Evolutionary conservation across 345 rosid species (phyloP), one percentile per base, ranked within the genome.

Genomic region (Populus nigra): DNA sequence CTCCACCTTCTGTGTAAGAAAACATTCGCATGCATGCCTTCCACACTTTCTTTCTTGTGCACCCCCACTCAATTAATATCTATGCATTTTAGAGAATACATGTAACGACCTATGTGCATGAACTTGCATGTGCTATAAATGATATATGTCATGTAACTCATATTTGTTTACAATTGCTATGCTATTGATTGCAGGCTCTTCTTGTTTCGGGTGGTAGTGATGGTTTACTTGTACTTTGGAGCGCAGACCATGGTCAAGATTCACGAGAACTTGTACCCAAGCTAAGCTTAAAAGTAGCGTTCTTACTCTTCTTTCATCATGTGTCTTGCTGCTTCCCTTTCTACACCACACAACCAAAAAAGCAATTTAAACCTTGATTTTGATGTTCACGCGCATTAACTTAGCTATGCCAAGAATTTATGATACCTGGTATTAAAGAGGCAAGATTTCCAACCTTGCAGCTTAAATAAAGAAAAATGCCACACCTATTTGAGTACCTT

Each of bases 151-250:
- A 5, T 65, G 45, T 74, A 65, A 68, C 53, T 47, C n/a, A 20
- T 36, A 36, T 68, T 39, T 36, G 22, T 81, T 33, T 73, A 73
- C 45, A 45, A 13, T 45, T 50, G 72, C 65, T 20, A 69, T 76
- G 45, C 55, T 41, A 69, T 71, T 41, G 45, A 45, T 82, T 88
- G 87, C 81, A 95, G 99, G 96, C 94, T 41, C 96, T 93, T 83
- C 98, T 96, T 85, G 97, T 92, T 84, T 96, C 99, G 20, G 98
- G 98, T 80, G 99, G 92, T 39, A 89, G 92, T 87, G 99, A 96
- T 84, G 99, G 99, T 61, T 88, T 92, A 74, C 98, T 96, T 82
- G 86, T 93, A 63, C 88, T 93, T 65, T 96, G 99, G 99, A 96
- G 94, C 82, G 97, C 98, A 20, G 99, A 96, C 87, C 93, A 93